Evolutionary conservation across 139 green algal genomes (phyloP), one percentile per base, ranked within the genome.

Genomic region (Ostreobium quekettii): DNA sequence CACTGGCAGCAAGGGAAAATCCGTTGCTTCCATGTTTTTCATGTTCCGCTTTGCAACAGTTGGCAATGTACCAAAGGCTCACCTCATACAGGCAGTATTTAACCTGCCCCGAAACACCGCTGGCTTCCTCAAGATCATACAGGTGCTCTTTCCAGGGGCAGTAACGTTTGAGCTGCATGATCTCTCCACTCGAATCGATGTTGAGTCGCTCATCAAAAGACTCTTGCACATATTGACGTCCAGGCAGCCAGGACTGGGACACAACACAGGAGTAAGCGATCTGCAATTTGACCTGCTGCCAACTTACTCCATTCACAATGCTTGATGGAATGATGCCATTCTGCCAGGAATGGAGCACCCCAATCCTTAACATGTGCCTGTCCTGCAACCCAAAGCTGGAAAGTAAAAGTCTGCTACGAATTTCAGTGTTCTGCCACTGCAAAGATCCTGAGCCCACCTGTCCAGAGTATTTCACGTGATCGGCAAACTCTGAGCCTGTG

Each of bases 111-210:
- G 66, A 47, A 0, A 92, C 66, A 4, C 73, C 80, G 38, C 86
- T 56, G 85, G 97, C 93, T 64, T 86, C 67, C 82, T 99, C 95
- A 22, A 99, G 77, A 36, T 88, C 71, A 70, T 91, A 91, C 74
- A 99, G 75, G 75, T 99, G 95, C 53, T 93, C 85, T 79, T 99
- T 98, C 95, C 95, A 99, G 33, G 95, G 93, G 60, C 82, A 89
- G 46, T 71, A 80, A 28, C 46, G 60, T 37, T 59, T 66, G 4
- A 93, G 76, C 66, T 78, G 71, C 19, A 95, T 81, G 76, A 93
- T 86, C 35, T 65, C 48, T 48, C 78, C 78, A 11, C 53, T 71
- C 33, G 75, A 46, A 74, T 81, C 67, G 31, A 77, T 66, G 22
- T 68, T 26, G 31, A 33, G 15, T 1, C 77, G 74, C 60, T 57